Evolutionary conservation across 768 basidiomycete genomes (phyloP), one percentile per base, ranked within the genome.

Genomic region (Mycena epipterygia): DNA sequence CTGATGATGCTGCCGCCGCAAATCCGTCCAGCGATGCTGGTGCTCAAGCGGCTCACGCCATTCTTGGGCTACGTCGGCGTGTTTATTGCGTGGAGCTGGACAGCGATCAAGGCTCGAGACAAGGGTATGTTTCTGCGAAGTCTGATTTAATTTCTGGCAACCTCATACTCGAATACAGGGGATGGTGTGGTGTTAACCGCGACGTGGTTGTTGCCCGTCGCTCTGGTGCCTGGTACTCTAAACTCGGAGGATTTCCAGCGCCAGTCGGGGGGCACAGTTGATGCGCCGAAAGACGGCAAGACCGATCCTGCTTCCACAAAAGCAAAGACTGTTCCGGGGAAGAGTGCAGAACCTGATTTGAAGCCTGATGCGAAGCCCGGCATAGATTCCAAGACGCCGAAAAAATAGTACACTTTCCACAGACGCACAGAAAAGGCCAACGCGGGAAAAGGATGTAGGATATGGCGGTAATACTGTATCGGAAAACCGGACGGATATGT

Each of bases 61-160:
- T 87, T 90, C 51, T 82, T 91, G 5, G 89, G 91, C 6, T 94
- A 93, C 74, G 85, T 95, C 55, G 92, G 93, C 3, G 89, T 89
- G 0, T 93, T 95, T 75, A 85, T 95, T 37, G 90, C 92, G 6
- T 95, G 93, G 93, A 88, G 87, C 72, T 95, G 94, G 94, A 83
- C 86, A 39, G 85, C 89, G 39, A 88, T 95, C 59, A 85, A 87
- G 65, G 81, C 85, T 14, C 89, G 89, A 73, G 92, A 95, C 80
- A 88, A 90, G 84, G 93, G 93, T 88, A 80, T 64, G 27, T 33
- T 25, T 60, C 62, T 66, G 14, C 37, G 71, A 29, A 25, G 17
- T 41, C 52, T 39, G 16, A 35, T 9, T 66, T 61, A 49, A 16
- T 64, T 60, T 37, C 32, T n/a, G 13, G 14, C 5, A 12, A 19